Evolutionary conservation across 345 rosid genomes (phyloP).

Genomic region (Eucalyptus curtisii): DNA sequence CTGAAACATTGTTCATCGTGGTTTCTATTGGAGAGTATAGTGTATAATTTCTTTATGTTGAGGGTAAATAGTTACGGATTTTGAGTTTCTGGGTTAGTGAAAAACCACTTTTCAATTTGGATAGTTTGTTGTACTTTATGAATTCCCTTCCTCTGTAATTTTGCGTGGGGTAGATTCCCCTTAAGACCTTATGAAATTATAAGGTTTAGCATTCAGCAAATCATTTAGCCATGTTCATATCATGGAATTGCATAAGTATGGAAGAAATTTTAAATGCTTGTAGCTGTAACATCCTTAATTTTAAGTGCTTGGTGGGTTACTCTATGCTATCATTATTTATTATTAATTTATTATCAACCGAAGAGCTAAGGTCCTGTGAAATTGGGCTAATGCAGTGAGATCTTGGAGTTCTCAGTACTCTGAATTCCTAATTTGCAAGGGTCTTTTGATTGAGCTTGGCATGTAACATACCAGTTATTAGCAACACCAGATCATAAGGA

Average conservation of each 20-base stretch:
- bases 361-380: not conserved
- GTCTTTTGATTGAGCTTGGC: not conserved
- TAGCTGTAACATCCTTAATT: not conserved
- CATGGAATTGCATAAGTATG: not conserved
- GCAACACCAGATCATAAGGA: not conserved
- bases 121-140: not conserved
- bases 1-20: not conserved
- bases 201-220: not conserved
- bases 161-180: not conserved
- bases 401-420: not conserved
- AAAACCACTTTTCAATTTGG: not conserved
- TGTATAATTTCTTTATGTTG: not conserved
- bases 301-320: not conserved
- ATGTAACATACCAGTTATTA: not conserved
- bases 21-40: not conserved
- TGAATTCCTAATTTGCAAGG: not conserved
- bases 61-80: not conserved
- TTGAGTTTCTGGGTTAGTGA: not conserved
- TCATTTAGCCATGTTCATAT: not conserved
- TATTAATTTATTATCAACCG: not conserved
- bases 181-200: not conserved
- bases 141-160: not conserved
- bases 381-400: not conserved
- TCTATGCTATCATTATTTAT: not conserved
- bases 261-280: not conserved